A percentile compares a stretch with the other conserved stretches of the same genome.
Conservation (phyloP, 2,329 filamentous ascomycete species). For the Dactylonectria macrodidyma region DNA sequence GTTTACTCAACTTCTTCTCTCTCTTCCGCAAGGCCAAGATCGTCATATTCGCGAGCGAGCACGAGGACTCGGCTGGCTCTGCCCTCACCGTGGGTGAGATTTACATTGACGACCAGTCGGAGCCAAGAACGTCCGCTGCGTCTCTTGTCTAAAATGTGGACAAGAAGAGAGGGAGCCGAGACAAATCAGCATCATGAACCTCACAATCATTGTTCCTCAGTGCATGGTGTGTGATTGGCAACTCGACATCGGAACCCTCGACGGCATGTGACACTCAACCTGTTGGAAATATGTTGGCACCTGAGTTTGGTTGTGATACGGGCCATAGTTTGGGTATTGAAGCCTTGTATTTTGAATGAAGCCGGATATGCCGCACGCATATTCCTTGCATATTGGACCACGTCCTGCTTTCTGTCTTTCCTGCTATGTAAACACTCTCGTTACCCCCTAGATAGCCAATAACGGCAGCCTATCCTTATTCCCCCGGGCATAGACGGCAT, state of each 20-base stretch:
- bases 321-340: not conserved
- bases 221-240: not conserved
- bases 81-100: conserved; percentile 28
- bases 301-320: not conserved
- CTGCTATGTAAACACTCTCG: not conserved
- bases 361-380: conserved; percentile 15
- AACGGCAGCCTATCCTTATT: conserved; percentile 12
- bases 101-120: conserved; percentile 39
- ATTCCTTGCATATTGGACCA: not conserved
- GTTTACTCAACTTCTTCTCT: conserved; percentile 35
- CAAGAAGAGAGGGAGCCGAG: not conserved
- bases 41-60: conserved; percentile 36
- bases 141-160: conserved; percentile 30
- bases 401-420: conserved; percentile 2
- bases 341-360: conserved; percentile 9
- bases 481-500: not conserved
- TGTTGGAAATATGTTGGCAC: not conserved
- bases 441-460: conserved; percentile 1
- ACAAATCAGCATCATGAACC: conserved; percentile 1
- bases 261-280: not conserved
- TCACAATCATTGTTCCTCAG: not conserved
- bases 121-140: conserved; percentile 39
- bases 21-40: conserved; percentile 40
- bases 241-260: not conserved
- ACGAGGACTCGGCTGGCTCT: conserved; percentile 27